Base-by-base conservation (phyloP, 148 eudicot genomes). In the Rhododendron mucronatum region DNA sequence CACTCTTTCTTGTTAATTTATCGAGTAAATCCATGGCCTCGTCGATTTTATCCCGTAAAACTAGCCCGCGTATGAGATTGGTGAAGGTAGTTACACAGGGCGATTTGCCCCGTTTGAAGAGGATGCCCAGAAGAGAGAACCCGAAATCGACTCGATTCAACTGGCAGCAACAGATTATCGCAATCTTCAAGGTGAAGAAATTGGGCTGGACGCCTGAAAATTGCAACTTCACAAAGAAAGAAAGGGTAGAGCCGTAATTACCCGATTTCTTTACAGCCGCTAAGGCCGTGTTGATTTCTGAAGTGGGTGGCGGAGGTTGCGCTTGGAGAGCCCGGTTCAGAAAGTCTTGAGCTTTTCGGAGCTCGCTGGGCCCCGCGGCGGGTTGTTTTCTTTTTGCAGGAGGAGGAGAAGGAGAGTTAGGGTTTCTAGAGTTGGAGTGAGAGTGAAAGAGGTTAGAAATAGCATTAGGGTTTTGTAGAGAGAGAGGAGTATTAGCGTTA, bases 51-150 rank as follows among this genome's bases (percentile, higher is more conserved):
- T 63, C 59, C 4, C 16, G 6, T 11, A 13, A 69, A 69, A 28
- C 26, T 4, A 69, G 75, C 23, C 75, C 75, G 2, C 16, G 4
- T 28, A 69, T 69, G 23, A 85, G 82, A 61, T 37, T 47, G 14
- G 73, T 85, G 41, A 44, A 85, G 57, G 87, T 79, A 73, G 28
- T 30, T 30, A 84, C 77, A 77, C 67, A 75, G 8, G 88, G 88
- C 18, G 47, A 23, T 76, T 11, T 30, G 16, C 79, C 79, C 41
- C 45, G n/a, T 76, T 76, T 76, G 21, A 76, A 16, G 47, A 76
- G 23, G 41, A 20, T n/a, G 41, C 47, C 79, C 12, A 69, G 23
- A 12, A 69, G 75, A 28, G 75, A 69, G 75, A 69, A 69, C 35
- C 75, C 75, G 15, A 18, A 78, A 20, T 78, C 53, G 28, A 78